phyloP scores from a whole-genome alignment of 1,284 basidiomycete species.

The Ganoderma lingzhi region DNA sequence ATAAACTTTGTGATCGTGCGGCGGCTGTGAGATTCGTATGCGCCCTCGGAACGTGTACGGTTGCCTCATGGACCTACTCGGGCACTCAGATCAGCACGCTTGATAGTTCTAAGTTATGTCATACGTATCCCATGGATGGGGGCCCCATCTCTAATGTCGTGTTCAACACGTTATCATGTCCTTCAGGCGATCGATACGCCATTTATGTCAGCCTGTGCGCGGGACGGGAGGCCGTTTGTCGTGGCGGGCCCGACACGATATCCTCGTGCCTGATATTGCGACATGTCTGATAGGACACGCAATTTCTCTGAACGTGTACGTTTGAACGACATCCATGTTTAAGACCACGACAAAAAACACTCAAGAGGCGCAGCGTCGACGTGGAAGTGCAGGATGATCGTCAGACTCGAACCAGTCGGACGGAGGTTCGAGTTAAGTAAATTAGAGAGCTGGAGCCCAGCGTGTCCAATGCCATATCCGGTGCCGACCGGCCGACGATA shows the following conservation, averaged over 20 bases:
- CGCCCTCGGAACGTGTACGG: background rate
- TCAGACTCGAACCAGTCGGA: background rate
- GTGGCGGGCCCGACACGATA: background rate
- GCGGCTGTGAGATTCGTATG: background rate
- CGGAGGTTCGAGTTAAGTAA: no score
- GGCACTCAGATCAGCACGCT: constrained; percentile 18
- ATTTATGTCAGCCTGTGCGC: background rate
- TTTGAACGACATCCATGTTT: background rate
- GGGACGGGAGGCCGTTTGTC: background rate
- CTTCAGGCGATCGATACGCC: constrained; percentile 6
- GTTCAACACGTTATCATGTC: constrained; percentile 9
- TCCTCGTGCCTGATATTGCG: constrained; percentile 2
- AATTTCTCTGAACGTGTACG: constrained; percentile 3
- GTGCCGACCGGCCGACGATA: background rate
- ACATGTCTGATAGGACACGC: constrained; percentile 7
- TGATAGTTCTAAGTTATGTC: constrained; percentile 4
- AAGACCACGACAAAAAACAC: background rate
- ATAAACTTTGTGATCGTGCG: background rate
- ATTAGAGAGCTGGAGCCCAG: background rate
- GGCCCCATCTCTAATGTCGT: constrained; percentile 9
- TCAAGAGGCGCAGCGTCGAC: background rate
- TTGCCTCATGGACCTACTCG: background rate
- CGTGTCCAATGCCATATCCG: background rate
- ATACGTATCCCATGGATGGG: constrained; percentile 4
- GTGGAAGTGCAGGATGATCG: background rate